Conservation (phyloP, 2,329 filamentous ascomycete species). For the Immersiporthe knoxdaviesiana region DNA sequence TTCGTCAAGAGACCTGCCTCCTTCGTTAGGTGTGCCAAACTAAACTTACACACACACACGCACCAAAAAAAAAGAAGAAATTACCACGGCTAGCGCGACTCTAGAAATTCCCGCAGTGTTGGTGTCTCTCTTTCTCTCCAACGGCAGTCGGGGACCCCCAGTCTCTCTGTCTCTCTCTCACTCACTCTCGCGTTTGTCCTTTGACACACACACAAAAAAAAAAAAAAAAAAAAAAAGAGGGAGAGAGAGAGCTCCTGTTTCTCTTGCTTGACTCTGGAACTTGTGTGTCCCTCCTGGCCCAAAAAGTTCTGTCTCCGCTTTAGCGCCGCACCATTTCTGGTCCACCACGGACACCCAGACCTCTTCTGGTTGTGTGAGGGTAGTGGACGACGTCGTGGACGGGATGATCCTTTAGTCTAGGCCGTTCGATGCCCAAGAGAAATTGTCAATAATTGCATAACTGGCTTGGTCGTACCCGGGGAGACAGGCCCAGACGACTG, state of each 20-base stretch:
- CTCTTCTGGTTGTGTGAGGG: slow-evolving; percentile 1
- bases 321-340: slow-evolving; percentile 4
- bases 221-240: too few species aligned
- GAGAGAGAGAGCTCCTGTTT: too few species aligned
- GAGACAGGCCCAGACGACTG: slow-evolving; percentile 26
- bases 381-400: slow-evolving; percentile 7
- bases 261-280: background rate
- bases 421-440: slow-evolving; percentile 5
- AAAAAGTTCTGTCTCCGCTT: background rate
- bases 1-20: background rate
- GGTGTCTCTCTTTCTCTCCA: too few species aligned
- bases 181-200: too few species aligned
- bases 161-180: too few species aligned
- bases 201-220: too few species aligned
- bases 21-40: slow-evolving; percentile 1
- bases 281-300: background rate
- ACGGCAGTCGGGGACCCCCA: slow-evolving; percentile 1
- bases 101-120: background rate
- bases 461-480: slow-evolving; percentile 13
- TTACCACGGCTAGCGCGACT: background rate
- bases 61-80: background rate
- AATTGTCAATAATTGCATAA: slow-evolving; percentile 1
- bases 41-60: too few species aligned
- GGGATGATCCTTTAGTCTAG: slow-evolving; percentile 19
- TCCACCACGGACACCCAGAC: background rate